Evolutionary conservation across 352 stramenopile genomes (phyloP), one percentile per base, ranked within the genome.

Genomic region (Phytopythium cucurbitacearum): DNA sequence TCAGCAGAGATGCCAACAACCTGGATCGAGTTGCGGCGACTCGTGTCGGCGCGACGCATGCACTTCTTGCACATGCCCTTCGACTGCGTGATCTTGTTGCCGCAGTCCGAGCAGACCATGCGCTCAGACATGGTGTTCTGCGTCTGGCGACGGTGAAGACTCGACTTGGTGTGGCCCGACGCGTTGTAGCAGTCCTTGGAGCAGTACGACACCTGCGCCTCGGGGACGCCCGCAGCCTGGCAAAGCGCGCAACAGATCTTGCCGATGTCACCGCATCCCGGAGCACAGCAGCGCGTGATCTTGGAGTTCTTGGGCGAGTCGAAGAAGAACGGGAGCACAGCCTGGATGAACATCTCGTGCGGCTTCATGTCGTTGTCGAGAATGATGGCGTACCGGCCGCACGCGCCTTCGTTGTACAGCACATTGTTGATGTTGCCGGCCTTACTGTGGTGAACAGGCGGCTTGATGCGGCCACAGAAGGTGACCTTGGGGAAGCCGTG

Each of bases 341-440:
- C 77, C 56, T 88, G 77, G 43, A 88, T 70, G 59, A 88, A 88
- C 77, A 88, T 86, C 53, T 78, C 69, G 57, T 88, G 77, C 5
- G 77, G 77, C 64, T 88, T 88, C 80, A 91, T 91, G 59, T 91
- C 80, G 59, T 88, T 89, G 62, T 91, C 80, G 37, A 91, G 57
- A 44, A 91, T 91, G 44, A 91, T 81, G 32, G 73, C 76, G 56
- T 89, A 88, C 16, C 77, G 76, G 7, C 76, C 78, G 40, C 57
- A 73, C 10, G 77, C 75, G n/a, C 76, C 73, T 62, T 91, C 80
- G 48, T 91, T 89, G 71, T 89, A 87, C 5, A 91, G 61, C 38
- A 85, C 76, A 47, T 91, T 89, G 72, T 91, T 91, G 56, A 89
- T 87, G 65, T 91, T 91, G 8, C 78, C 80, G 12, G 80, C 80